Conservation (phyloP, 176 grass and related monocot genomes). For the Ampelocalamus luodianensis region DNA sequence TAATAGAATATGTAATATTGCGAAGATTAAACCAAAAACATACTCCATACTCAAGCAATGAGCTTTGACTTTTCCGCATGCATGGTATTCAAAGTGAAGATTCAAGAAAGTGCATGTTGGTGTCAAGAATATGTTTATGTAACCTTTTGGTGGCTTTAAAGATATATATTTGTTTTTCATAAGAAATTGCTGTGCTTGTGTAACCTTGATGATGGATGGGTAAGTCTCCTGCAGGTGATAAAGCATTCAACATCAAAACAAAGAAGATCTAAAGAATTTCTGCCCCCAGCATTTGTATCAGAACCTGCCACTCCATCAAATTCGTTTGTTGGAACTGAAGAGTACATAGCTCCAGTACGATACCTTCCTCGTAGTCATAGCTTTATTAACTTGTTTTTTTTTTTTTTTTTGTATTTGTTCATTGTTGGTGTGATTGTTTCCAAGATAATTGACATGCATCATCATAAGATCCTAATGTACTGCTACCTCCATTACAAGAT, state of each 20-base stretch:
- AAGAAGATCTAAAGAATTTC: slow-evolving; percentile 72
- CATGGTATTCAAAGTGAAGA: neutral
- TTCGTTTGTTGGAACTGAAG: slow-evolving; percentile 99
- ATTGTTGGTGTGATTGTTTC: slow-evolving; percentile 31
- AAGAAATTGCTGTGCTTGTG: neutral
- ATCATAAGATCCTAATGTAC: neutral
- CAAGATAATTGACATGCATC: slow-evolving; percentile 17
- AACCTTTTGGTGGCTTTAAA: neutral
- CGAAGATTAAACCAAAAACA: neutral
- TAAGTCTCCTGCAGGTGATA: slow-evolving; percentile 70
- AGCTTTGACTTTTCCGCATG: neutral
- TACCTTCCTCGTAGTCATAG: slow-evolving; percentile 20
- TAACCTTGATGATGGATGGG: slow-evolving; percentile 11
- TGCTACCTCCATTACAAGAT: neutral
- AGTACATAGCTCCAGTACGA: slow-evolving; percentile 97
- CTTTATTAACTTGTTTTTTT: slow-evolving; percentile 23
- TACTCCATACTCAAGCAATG: neutral
- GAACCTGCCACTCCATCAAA: slow-evolving; percentile 90
- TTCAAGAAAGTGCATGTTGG: neutral
- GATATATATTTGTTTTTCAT: neutral
- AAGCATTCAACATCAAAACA: slow-evolving; percentile 67
- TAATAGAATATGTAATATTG: slow-evolving; percentile 18
- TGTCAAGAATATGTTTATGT: slow-evolving; percentile 12
- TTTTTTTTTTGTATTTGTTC: slow-evolving; percentile 7
- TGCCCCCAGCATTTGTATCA: slow-evolving; percentile 73